phyloP scores from a whole-genome alignment of 345 rosid species.

The Citropsis articulata region DNA sequence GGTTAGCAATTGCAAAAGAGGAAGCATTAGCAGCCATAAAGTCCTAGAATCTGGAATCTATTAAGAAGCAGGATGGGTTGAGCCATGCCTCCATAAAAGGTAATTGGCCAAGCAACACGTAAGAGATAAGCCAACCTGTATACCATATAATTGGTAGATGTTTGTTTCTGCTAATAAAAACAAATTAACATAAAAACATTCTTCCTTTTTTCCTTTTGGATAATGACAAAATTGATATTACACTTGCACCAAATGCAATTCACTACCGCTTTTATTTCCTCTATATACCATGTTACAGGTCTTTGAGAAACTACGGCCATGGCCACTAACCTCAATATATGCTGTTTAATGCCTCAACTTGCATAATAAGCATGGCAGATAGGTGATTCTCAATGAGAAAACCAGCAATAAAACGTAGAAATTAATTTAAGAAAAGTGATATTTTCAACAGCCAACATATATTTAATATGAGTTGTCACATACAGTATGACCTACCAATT shows the following conservation, averaged over 20 bases:
- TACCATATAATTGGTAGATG: not conserved
- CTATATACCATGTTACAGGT: too few species aligned
- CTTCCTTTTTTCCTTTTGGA: too few species aligned
- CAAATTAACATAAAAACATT: not conserved
- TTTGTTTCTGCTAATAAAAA: not conserved
- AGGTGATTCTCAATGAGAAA: not conserved
- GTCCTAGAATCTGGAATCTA: not conserved
- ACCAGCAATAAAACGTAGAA: not conserved
- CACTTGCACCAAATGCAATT: not conserved
- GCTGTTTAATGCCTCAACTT: not conserved
- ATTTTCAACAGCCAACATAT: not conserved
- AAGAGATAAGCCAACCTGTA: not conserved
- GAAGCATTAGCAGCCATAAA: not conserved
- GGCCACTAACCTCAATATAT: not conserved
- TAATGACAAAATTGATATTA: not conserved
- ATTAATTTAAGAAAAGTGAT: not conserved
- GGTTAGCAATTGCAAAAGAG: not conserved
- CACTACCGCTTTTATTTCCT: not conserved
- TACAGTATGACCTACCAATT: not conserved
- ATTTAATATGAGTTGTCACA: not conserved
- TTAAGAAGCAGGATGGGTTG: not conserved
- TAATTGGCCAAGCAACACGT: not conserved
- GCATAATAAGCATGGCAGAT: not conserved
- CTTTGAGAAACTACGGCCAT: not conserved
- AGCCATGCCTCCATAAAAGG: not conserved